Percentiles rank a stretch among this genome's conserved stretches.
Conservation (phyloP, 345 rosid species). For the Hevea brasiliensis region DNA sequence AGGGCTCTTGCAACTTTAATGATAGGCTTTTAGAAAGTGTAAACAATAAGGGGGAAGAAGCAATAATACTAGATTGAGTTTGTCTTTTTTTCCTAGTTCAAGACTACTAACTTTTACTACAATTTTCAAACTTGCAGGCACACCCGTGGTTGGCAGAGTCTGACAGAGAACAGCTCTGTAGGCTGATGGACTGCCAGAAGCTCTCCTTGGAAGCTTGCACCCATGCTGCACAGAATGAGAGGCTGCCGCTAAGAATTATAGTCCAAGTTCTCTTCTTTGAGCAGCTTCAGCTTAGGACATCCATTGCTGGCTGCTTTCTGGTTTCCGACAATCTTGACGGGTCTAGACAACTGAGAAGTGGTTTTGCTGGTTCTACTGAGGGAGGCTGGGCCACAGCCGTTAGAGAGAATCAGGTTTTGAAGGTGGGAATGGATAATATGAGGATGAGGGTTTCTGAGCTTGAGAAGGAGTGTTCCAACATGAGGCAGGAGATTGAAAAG, state of each 20-base stretch:
- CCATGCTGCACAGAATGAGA: constrained; percentile 95
- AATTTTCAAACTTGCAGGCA: constrained; percentile 52
- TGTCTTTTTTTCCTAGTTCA: background rate
- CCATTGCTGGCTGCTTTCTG: constrained; percentile 91
- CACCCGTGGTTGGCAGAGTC: constrained; percentile 95
- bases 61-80: background rate
- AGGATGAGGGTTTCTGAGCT: constrained; percentile 88
- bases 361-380: constrained; percentile 64
- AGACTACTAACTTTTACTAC: constrained; percentile 12
- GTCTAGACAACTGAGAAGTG: constrained; percentile 83
- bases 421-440: constrained; percentile 97
- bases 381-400: constrained; percentile 94
- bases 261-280: constrained; percentile 97
- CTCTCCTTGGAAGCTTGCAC: constrained; percentile 98
- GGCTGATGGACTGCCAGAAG: constrained; percentile 93
- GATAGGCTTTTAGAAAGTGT: too few relatives aligned
- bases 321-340: constrained; percentile 94
- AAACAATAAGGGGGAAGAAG: too few relatives aligned
- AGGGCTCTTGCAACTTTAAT: too few relatives aligned
- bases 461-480: constrained; percentile 51
- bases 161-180: constrained; percentile 85
- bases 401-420: constrained; percentile 92
- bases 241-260: constrained; percentile 81
- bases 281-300: constrained; percentile 98
- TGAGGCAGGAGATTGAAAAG: constrained; percentile 94